Evolutionary conservation across 192 early-diverging fungal species (phyloP).

Genomic region (Umbelopsis sp.): DNA sequence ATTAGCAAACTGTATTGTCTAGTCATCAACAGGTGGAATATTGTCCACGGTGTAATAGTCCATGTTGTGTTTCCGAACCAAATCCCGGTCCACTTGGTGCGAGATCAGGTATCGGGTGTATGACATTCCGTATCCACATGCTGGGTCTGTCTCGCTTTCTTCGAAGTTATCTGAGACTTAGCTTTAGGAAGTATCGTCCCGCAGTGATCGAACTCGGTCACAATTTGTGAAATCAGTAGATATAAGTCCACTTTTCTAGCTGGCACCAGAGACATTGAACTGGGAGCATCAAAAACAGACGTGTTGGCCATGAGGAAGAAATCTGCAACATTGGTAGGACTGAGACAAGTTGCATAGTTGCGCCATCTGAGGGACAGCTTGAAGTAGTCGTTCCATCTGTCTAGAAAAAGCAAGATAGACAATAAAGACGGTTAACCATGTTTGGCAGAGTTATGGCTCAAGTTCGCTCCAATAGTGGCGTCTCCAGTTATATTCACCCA

Average conservation of each 20-base stretch:
- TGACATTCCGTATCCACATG: background rate
- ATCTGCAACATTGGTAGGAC: background rate
- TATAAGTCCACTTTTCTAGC: background rate
- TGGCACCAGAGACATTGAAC: background rate
- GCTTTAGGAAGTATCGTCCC: background rate
- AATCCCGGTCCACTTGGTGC: too few species aligned
- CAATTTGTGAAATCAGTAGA: background rate
- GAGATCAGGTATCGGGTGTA: too few species aligned
- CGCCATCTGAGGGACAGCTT: background rate
- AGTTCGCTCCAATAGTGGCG: slow-evolving; percentile 36
- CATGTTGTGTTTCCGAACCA: too few species aligned
- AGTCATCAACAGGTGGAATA: too few species aligned
- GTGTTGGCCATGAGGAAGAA: background rate
- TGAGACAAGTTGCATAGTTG: background rate
- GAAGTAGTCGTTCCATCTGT: background rate
- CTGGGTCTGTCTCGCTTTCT: background rate
- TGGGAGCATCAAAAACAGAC: background rate
- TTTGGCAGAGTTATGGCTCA: slow-evolving; percentile 33
- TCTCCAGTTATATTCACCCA: slow-evolving; percentile 38
- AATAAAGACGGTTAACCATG: background rate
- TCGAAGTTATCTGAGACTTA: background rate
- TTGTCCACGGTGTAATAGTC: too few species aligned
- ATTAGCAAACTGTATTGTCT: too few species aligned
- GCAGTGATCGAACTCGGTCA: background rate
- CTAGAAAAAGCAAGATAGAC: background rate